Base-by-base conservation (phyloP, 2,329 filamentous ascomycete species). In the Aureobasidium namibiae region DNA sequence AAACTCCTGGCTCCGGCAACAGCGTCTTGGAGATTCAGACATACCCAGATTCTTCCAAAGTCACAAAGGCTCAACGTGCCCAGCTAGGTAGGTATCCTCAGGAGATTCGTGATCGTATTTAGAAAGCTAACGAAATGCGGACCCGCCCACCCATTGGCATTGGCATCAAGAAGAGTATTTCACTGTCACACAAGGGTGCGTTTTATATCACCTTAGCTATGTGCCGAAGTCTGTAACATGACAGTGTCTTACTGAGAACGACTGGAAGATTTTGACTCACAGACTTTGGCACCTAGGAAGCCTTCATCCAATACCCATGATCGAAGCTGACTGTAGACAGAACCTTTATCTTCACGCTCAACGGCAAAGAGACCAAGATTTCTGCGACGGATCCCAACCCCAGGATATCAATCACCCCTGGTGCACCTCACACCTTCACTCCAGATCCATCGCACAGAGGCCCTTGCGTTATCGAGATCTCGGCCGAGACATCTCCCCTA, bases 131-230 rank as follows among this genome's bases (percentile, higher is more conserved):
- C n/a, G 9, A 16, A 24, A 8, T 16, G 7, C 14, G 16, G 64
- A 62, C 6, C 66, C 66, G 1, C 66, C 67, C 11, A 61, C 60
- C 10, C 66, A 68, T 41, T 65, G 63, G 64, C 67, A 69, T 36
- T 68, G 67, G 67, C 66, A 64, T n/a, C 66, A 69, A 50, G 64
- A 68, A 29, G 66, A 69, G 49, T 63, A 62, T 54, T 69, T 69
- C 60, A 59, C 63, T 36, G 62, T 68, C n/a, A 64, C 46, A 46
- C 49, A 67, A 65, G 66, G 67, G 60, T 64, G 41, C n/a, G 61
- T 26, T 16, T 2, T 6, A 21, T 39, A 6, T 18, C 16, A 16
- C 29, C 2, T 3, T 21, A 11, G 6, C 38, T 18, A 29, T n/a
- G n/a, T n/a, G n/a, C n/a, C n/a, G n/a, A n/a, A n/a, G n/a, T n/a